Conservation (phyloP, 148 eudicot species). For the Rhododendron henanense region DNA sequence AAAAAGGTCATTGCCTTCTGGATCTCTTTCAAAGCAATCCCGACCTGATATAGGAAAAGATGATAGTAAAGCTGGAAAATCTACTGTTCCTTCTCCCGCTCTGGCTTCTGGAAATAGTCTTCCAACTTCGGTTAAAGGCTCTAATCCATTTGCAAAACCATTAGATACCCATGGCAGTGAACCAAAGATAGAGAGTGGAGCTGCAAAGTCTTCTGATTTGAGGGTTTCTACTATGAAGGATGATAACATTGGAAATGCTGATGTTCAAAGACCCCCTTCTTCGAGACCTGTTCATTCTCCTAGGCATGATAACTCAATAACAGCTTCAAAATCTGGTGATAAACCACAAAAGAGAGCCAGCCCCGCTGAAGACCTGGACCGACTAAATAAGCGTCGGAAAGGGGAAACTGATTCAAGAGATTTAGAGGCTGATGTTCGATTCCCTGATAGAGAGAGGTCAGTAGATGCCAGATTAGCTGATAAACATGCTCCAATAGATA, state of each 20-base stretch:
- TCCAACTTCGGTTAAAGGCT: conserved; percentile 38
- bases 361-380: conserved; percentile 78
- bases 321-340: conserved; percentile 45
- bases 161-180: conserved; percentile 48
- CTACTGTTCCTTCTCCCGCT: conserved; percentile 30
- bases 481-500: conserved; percentile 42
- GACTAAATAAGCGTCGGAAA: conserved; percentile 74
- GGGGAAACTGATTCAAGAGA: conserved; percentile 67
- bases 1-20: conserved; percentile 52
- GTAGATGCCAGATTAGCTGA: conserved; percentile 39
- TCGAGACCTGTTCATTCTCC: conserved; percentile 70
- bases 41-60: conserved; percentile 68
- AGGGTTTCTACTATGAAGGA: conserved; percentile 51
- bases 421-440: conserved; percentile 53
- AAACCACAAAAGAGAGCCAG: conserved; percentile 75
- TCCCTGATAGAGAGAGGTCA: conserved; percentile 58
- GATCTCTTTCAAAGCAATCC: conserved; percentile 55
- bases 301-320: conserved; percentile 44
- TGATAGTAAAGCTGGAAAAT: conserved; percentile 57
- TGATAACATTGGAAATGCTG: conserved; percentile 54
- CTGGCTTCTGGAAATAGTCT: conserved; percentile 39
- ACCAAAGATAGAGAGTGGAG: conserved; percentile 40
- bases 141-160: conserved; percentile 33
- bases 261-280: conserved; percentile 44
- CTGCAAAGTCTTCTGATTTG: conserved; percentile 49